These are phyloP conservation scores for Cardamine occulta DNA, from an alignment of 345 rosid genomes.

Conservation along the genomic window DNA sequence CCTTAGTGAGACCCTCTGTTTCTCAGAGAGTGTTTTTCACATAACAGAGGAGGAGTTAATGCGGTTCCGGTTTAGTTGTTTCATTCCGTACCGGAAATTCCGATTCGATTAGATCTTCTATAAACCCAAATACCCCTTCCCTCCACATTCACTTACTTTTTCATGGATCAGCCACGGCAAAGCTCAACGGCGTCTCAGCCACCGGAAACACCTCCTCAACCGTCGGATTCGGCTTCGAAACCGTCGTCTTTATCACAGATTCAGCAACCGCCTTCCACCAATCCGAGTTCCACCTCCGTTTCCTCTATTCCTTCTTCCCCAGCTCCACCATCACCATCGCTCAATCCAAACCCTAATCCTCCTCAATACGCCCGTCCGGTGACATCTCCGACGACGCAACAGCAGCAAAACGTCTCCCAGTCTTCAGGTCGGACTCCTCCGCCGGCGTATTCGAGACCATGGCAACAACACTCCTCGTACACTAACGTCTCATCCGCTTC, in stretches of 20 bases:
- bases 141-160: slow-evolving; percentile 32
- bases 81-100: not conserved
- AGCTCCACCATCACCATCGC: slow-evolving; percentile 33
- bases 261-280: slow-evolving; percentile 28
- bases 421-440: slow-evolving; percentile 46
- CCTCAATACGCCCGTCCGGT: slow-evolving; percentile 44
- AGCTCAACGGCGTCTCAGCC: slow-evolving; percentile 43
- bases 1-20: not conserved
- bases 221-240: slow-evolving; percentile 30
- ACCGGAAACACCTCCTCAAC: slow-evolving; percentile 36
- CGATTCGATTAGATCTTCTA: slow-evolving; percentile 29
- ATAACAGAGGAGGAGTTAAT: not conserved
- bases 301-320: slow-evolving; percentile 38
- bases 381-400: slow-evolving; percentile 43
- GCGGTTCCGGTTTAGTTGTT: slow-evolving; percentile 21
- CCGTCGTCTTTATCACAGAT: slow-evolving; percentile 30
- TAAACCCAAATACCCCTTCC: slow-evolving; percentile 31
- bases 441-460: slow-evolving; percentile 59
- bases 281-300: slow-evolving; percentile 33
- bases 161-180: slow-evolving; percentile 44
- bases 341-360: slow-evolving; percentile 45
- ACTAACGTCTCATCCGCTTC: slow-evolving; percentile 54
- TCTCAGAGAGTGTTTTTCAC: not conserved
- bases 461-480: slow-evolving; percentile 69
- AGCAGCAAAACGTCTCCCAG: slow-evolving; percentile 34